These are phyloP conservation scores for Prunus kanzakura DNA, from an alignment of 306 rosid species.

Conservation along the genomic window DNA sequence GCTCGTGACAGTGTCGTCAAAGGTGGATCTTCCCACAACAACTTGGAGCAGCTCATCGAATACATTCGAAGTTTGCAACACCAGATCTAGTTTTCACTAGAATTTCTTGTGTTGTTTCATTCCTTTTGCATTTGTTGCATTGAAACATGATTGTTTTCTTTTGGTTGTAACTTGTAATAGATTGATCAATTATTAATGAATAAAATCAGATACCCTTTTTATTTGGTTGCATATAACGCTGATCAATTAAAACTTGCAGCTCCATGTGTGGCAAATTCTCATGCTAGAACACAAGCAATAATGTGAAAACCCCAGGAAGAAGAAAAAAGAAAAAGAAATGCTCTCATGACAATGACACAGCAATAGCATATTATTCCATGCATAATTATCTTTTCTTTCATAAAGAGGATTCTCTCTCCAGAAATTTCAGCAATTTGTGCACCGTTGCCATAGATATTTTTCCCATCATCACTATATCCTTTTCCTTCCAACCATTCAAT, in stretches of 20 bases:
- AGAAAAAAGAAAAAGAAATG: neutral
- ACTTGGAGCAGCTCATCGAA: conserved; percentile 15
- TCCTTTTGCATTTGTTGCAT: neutral
- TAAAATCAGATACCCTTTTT: neutral
- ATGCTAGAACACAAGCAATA: no score
- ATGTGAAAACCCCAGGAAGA: no score
- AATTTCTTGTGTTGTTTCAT: neutral
- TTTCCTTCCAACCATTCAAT: neutral
- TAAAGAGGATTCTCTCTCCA: neutral
- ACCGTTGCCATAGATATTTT: neutral
- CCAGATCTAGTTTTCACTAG: neutral
- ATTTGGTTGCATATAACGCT: no score
- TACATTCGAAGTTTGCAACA: neutral
- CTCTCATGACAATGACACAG: neutral
- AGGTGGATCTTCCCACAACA: conserved; percentile 25
- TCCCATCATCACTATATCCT: neutral
- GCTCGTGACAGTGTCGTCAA: conserved; percentile 6
- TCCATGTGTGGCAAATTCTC: no score
- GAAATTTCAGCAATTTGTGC: neutral
- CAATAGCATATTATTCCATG: neutral
- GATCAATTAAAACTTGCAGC: no score
- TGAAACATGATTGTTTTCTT: neutral
- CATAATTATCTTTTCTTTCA: neutral
- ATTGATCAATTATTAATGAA: no score
- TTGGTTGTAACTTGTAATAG: no score